Conservation (phyloP, 1,284 basidiomycete genomes). For the Moesziomyces globuligerus region DNA sequence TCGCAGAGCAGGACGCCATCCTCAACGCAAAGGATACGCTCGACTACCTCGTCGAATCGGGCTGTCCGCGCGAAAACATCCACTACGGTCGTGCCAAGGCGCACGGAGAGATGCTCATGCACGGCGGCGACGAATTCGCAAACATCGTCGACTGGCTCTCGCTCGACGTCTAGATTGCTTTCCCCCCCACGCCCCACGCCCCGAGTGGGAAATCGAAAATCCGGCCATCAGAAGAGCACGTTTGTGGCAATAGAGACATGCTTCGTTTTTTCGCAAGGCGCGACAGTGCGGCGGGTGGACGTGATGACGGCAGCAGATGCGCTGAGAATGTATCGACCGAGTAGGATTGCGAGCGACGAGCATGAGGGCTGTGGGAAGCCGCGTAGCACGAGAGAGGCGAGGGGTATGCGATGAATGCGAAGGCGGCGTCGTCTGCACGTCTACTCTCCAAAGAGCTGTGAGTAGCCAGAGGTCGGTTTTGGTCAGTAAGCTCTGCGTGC, state of each 20-base stretch:
- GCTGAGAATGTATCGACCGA: no score
- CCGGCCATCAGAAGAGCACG: not conserved
- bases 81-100: constrained; percentile 30
- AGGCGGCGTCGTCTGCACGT: no score
- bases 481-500: constrained; percentile 1
- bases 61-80: constrained; percentile 40
- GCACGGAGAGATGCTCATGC: constrained; percentile 58
- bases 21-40: constrained; percentile 46
- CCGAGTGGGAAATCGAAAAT: no score
- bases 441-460: constrained; percentile 59
- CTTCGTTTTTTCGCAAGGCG: no score
- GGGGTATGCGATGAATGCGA: no score
- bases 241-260: no score
- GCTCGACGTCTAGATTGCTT: constrained; percentile 8
- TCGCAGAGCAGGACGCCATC: constrained; percentile 59
- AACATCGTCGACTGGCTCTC: constrained; percentile 41
- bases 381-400: no score
- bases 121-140: constrained; percentile 36
- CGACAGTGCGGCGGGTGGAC: no score
- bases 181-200: no score
- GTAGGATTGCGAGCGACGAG: no score
- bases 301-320: no score
- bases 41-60: constrained; percentile 51
- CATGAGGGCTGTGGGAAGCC: no score
- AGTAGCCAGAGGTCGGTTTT: not conserved